Evolutionary conservation across 2,329 filamentous ascomycete species (phyloP), one percentile per base, ranked within the genome.

Genomic region (Neocucurbitaria cava): DNA sequence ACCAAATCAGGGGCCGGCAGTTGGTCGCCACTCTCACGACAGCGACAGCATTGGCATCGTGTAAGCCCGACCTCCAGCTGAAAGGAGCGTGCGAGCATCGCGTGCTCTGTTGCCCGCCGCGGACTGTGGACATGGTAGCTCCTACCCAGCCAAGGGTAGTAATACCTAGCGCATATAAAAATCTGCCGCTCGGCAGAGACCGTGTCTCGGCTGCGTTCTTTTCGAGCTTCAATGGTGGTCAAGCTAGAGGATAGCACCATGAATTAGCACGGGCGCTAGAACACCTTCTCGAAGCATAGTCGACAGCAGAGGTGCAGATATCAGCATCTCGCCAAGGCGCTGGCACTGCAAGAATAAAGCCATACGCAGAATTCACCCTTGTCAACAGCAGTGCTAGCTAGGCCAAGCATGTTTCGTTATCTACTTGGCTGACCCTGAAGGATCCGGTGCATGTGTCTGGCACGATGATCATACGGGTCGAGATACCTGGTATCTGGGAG

Each of bases 1-100:
- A 39, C 36, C 36, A 18, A 54, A 44, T 44, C 51, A 49, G 23
- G 20, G 33, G 15, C 51, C 44, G 17, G 26, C 31, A n/a, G 45
- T 18, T 54, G 33, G 28, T 46, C 39, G 41, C 35, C 46, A 28
- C 33, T 11, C 46, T 41, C 41, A 35, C 40, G 33, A 49, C 33
- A 41, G 33, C 39, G 23, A 31, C 24, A 24, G 24, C 24, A 26
- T 31, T 11, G 30, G 24, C 24, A 26, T 31, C 30, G 30, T 31
- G 33, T 0, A 31, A 33, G 36, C 39, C 40, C 40, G 39, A 20
- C n/a, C 23, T 41, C 39, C 39, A 49, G n/a, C n/a, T n/a, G 9
- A 26, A 26, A 9, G 24, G 24, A 26, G 9, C 24, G 9, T 26
- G n/a, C n/a, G n/a, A n/a, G n/a, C 36, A 40, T 54, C 44, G 51